A percentile compares a stretch with the other conserved stretches of the same genome.
Evolutionary conservation across 2,329 filamentous ascomycete species (phyloP).

Genomic region (Clarireedia sp.): DNA sequence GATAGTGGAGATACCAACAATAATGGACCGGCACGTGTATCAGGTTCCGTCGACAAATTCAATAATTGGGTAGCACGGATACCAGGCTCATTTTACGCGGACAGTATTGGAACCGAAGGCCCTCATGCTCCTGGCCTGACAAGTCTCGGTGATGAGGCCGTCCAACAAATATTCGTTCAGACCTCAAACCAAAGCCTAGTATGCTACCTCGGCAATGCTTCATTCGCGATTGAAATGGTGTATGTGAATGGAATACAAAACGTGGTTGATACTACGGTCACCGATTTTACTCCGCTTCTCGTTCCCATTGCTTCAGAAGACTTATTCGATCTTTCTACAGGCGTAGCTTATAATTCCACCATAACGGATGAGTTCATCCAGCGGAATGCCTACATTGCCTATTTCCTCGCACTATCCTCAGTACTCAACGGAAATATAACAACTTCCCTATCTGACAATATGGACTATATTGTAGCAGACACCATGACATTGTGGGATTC

Average conservation of each 20-base stretch:
- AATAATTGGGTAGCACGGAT: background rate
- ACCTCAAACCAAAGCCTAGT: conserved; percentile 9
- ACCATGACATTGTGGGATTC: background rate
- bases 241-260: background rate
- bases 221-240: conserved; percentile 12
- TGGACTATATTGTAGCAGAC: background rate
- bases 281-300: background rate
- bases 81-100: background rate
- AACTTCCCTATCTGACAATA: background rate
- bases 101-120: background rate
- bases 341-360: background rate
- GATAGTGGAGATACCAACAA: background rate
- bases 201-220: conserved; percentile 14
- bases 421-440: background rate
- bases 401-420: background rate
- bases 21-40: background rate
- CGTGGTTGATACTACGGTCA: background rate
- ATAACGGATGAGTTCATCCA: background rate
- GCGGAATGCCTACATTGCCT: background rate
- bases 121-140: background rate
- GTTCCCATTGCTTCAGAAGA: background rate
- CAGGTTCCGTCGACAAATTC: background rate
- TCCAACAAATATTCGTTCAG: conserved; percentile 11
- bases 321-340: background rate
- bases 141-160: background rate